phyloP scores from a whole-genome alignment of 1,284 basidiomycete genomes.

The Malassezia dermatis region DNA sequence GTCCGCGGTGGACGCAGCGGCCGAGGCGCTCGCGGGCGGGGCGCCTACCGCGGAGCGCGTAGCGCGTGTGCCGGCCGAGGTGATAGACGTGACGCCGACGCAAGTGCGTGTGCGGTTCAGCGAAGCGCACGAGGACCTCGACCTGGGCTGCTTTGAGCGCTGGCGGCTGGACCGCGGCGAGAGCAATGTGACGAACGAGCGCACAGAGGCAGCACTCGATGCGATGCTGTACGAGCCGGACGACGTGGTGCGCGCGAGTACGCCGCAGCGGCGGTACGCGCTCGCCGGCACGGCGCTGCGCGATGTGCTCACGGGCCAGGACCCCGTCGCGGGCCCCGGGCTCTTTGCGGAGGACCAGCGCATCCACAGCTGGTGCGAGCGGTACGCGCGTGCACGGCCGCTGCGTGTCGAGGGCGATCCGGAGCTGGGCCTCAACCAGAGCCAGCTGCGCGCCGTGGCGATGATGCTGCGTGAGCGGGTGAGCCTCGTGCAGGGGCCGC shows the following conservation, averaged over 20 bases:
- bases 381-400: constrained; percentile 52
- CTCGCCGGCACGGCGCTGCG: constrained; percentile 31
- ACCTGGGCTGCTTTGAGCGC: constrained; percentile 58
- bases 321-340: constrained; percentile 57
- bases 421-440: constrained; percentile 60
- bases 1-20: background rate
- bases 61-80: constrained; percentile 22
- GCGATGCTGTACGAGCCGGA: constrained; percentile 57
- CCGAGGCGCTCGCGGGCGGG: background rate
- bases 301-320: constrained; percentile 50
- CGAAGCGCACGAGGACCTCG: constrained; percentile 51
- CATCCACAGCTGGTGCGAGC: constrained; percentile 48
- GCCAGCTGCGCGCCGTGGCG: constrained; percentile 73
- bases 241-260: constrained; percentile 35
- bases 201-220: constrained; percentile 62
- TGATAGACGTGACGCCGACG: constrained; percentile 26
- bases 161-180: constrained; percentile 61
- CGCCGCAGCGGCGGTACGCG: constrained; percentile 24
- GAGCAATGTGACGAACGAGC: constrained; percentile 59
- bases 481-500: constrained; percentile 80
- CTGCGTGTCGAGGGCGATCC: constrained; percentile 71
- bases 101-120: constrained; percentile 34
- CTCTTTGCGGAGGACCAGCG: constrained; percentile 54
- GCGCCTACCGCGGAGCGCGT: constrained; percentile 2
- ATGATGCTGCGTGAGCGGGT: constrained; percentile 70